These are phyloP conservation scores for Mycena amicta DNA, from an alignment of 768 basidiomycete genomes.

Conservation along the genomic window DNA sequence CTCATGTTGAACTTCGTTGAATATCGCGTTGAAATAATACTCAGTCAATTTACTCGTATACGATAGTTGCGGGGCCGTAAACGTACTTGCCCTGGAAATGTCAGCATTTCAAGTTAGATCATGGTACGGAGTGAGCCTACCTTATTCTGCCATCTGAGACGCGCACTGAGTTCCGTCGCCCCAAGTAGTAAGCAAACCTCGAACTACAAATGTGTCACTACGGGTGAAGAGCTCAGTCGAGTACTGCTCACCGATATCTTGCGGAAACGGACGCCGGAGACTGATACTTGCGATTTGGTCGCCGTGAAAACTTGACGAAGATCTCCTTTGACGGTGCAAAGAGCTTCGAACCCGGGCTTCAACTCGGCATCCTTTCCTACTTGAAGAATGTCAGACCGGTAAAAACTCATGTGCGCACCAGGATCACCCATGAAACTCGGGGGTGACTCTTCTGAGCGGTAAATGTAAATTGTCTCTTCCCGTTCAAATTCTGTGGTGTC, in stretches of 20 bases:
- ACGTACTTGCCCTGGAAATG: not conserved
- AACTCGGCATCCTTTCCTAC: not conserved
- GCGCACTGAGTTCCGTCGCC: not conserved
- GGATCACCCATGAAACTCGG: not conserved
- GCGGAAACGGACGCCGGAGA: not conserved
- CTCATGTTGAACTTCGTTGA: too few relatives aligned
- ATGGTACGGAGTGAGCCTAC: not conserved
- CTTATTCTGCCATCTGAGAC: not conserved
- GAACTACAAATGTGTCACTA: not conserved
- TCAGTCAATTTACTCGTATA: too few relatives aligned
- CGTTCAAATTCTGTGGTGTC: not conserved
- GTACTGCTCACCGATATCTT: not conserved
- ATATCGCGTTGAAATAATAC: too few relatives aligned
- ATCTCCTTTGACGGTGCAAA: not conserved
- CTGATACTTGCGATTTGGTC: not conserved
- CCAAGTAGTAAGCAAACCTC: not conserved
- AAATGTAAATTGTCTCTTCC: not conserved
- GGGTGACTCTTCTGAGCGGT: not conserved
- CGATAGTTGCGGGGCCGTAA: not conserved
- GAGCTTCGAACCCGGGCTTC: not conserved
- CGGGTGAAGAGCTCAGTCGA: not conserved
- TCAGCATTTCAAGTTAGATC: not conserved
- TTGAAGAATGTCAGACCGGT: not conserved
- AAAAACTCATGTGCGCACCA: not conserved
- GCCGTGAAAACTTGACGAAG: not conserved